A percentile compares a stretch with the other conserved stretches of the same genome.
Evolutionary conservation across 2,329 filamentous ascomycete genomes (phyloP).

Genomic region (Grosmannia serpens): DNA sequence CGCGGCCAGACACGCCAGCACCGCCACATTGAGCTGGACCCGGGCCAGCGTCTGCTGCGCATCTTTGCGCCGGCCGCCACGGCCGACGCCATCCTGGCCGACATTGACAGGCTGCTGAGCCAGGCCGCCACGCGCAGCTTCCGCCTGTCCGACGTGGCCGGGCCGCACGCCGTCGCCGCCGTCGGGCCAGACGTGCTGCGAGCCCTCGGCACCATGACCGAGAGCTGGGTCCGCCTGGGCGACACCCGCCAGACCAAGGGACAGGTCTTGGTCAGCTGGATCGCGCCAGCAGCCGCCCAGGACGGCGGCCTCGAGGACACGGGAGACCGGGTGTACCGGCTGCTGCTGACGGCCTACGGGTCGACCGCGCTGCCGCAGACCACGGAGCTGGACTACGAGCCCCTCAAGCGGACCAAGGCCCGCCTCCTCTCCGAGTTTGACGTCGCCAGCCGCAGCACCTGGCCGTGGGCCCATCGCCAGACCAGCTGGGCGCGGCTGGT

Average conservation of each 20-base stretch:
- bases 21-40: constrained; percentile 24
- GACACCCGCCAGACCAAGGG: neutral
- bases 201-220: constrained; percentile 27
- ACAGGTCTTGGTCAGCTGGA: constrained; percentile 8
- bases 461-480: constrained; percentile 25
- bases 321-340: constrained; percentile 32
- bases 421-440: constrained; percentile 22
- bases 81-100: constrained; percentile 22
- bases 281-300: neutral
- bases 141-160: neutral
- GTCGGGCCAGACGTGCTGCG: constrained; percentile 15
- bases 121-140: constrained; percentile 9
- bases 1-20: constrained; percentile 3
- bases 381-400: constrained; percentile 13
- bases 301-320: constrained; percentile 20
- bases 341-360: constrained; percentile 26
- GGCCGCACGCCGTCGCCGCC: no score
- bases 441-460: constrained; percentile 17
- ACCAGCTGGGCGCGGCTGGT: neutral
- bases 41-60: constrained; percentile 18
- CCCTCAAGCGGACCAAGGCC: constrained; percentile 9
- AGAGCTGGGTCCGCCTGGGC: constrained; percentile 25
- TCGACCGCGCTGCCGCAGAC: constrained; percentile 7
- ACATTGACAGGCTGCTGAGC: constrained; percentile 21
- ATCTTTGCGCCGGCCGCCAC: constrained; percentile 25